These are phyloP conservation scores for Cotoneaster glaucophyllus DNA, from an alignment of 306 rosid species.

Conservation along the genomic window DNA sequence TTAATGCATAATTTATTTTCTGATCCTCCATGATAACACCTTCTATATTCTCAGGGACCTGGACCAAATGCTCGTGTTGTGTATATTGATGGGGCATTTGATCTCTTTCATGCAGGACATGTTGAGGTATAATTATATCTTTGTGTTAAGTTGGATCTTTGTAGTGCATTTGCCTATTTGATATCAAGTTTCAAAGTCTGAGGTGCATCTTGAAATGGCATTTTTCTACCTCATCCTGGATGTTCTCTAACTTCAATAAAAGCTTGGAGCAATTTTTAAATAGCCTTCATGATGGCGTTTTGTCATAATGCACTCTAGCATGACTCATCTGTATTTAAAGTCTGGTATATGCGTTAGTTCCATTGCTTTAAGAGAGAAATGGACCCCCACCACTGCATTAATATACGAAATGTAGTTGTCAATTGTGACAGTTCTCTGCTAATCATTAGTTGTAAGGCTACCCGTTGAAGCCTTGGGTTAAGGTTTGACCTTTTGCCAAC, in stretches of 20 bases:
- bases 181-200: not conserved
- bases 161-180: not conserved
- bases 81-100: conserved; percentile 99
- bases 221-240: not conserved
- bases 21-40: not conserved
- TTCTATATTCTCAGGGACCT: conserved; percentile 62
- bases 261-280: not conserved
- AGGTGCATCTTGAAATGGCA: not conserved
- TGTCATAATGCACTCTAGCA: not conserved
- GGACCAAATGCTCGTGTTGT: conserved; percentile 90
- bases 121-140: conserved; percentile 53
- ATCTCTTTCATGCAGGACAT: conserved; percentile 98
- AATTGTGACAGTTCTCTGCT: not conserved
- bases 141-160: not conserved
- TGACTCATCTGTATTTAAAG: not conserved
- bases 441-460: not conserved
- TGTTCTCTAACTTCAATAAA: not conserved
- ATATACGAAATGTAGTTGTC: not conserved
- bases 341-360: not conserved
- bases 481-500: not conserved
- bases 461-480: not conserved
- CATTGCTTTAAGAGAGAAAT: not conserved
- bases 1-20: not conserved
- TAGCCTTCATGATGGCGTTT: not conserved
- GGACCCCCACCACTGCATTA: not conserved